These are phyloP conservation scores for Annulohypoxylon truncatum DNA, from an alignment of 2,329 filamentous ascomycete genomes.

Conservation along the genomic window DNA sequence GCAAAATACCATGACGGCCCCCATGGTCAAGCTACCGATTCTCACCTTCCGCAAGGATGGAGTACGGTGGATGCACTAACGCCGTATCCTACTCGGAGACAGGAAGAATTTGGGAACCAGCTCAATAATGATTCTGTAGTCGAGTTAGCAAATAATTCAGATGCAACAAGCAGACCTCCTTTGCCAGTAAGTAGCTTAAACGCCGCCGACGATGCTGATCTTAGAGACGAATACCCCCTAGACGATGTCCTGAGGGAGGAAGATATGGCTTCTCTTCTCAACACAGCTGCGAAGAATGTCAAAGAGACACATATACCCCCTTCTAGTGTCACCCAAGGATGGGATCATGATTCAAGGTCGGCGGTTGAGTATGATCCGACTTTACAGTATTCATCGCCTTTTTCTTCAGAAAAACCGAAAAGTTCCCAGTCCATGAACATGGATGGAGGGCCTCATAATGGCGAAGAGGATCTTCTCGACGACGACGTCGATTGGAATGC, in stretches of 20 bases:
- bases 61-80: slow-evolving; percentile 38
- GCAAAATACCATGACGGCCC: neutral
- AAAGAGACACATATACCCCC: slow-evolving; percentile 45
- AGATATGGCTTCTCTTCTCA: slow-evolving; percentile 44
- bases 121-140: neutral
- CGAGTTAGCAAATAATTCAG: neutral
- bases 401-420: slow-evolving; percentile 6
- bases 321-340: slow-evolving; percentile 51
- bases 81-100: slow-evolving; percentile 20
- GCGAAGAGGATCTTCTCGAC: slow-evolving; percentile 50
- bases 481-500: slow-evolving; percentile 57
- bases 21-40: neutral
- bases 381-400: slow-evolving; percentile 52
- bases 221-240: slow-evolving; percentile 45
- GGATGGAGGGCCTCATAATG: neutral
- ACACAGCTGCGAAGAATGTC: slow-evolving; percentile 1
- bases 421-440: neutral
- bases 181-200: neutral
- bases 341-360: slow-evolving; percentile 51
- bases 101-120: neutral
- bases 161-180: neutral
- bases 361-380: slow-evolving; percentile 52
- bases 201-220: neutral
- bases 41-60: slow-evolving; percentile 4
- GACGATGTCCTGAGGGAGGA: slow-evolving; percentile 42